phyloP scores from a whole-genome alignment of 163 green algal species.

The Scenedesmus sp. region DNA sequence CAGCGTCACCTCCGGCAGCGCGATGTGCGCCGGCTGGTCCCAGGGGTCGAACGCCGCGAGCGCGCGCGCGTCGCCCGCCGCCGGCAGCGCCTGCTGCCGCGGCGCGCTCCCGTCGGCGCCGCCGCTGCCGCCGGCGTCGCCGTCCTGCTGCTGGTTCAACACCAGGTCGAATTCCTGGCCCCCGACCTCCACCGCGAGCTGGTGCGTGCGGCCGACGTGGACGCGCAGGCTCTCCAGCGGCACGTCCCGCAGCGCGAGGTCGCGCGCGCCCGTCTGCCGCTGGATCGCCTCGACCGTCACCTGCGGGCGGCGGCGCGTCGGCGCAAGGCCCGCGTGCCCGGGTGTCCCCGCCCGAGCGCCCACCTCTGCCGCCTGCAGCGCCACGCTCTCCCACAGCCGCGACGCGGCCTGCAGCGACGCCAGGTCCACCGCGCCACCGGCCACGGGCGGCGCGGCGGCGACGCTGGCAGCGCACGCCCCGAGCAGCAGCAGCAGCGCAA shows the following conservation, averaged over 20 bases:
- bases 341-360: too few species aligned
- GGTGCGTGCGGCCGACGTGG: constrained; percentile 41
- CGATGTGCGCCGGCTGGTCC: constrained; percentile 34
- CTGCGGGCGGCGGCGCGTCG: too few species aligned
- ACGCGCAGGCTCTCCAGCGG: neutral
- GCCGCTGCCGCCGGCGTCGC: constrained; percentile 8
- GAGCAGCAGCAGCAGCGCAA: too few species aligned
- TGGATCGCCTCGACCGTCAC: constrained; percentile 40
- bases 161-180: constrained; percentile 37
- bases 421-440: too few species aligned
- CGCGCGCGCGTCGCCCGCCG: neutral
- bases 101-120: neutral
- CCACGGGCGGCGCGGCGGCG: too few species aligned
- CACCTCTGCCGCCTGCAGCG: constrained; percentile 42
- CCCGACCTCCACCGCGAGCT: constrained; percentile 29
- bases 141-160: constrained; percentile 27
- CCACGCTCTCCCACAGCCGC: constrained; percentile 6
- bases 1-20: constrained; percentile 51
- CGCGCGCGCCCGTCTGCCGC: constrained; percentile 21
- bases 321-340: too few species aligned
- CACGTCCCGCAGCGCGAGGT: constrained; percentile 11
- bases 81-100: neutral
- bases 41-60: constrained; percentile 42
- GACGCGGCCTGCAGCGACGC: neutral
- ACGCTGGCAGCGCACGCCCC: too few species aligned